These are phyloP conservation scores for Pestalotiopsis sp. DNA, from an alignment of 2,329 filamentous ascomycete species.

Conservation along the genomic window DNA sequence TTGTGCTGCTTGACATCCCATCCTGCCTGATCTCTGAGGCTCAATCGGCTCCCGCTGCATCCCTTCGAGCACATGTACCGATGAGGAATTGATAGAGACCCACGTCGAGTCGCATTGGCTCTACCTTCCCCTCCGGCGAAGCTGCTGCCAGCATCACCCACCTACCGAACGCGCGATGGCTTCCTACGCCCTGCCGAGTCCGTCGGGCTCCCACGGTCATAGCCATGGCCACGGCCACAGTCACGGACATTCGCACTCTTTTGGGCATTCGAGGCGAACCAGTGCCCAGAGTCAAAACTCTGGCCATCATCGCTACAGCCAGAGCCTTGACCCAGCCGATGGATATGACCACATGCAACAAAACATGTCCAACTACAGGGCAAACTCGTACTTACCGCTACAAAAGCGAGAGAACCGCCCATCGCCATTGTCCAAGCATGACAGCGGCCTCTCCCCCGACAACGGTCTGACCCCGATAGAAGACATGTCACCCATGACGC, in stretches of 20 bases:
- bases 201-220: slow-evolving; percentile 51
- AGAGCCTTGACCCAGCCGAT: slow-evolving; percentile 27
- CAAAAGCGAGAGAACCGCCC: slow-evolving; percentile 37
- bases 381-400: slow-evolving; percentile 36
- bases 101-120: slow-evolving; percentile 10
- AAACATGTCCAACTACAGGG: slow-evolving; percentile 32
- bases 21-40: not conserved
- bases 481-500: slow-evolving; percentile 18
- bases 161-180: slow-evolving; percentile 40
- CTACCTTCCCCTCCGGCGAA: not conserved
- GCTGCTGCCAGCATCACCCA: not conserved
- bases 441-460: slow-evolving; percentile 20
- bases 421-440: slow-evolving; percentile 32
- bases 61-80: not conserved
- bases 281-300: slow-evolving; percentile 33
- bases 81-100: slow-evolving; percentile 6
- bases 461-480: slow-evolving; percentile 24
- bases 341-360: slow-evolving; percentile 16
- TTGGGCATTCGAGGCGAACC: slow-evolving; percentile 38
- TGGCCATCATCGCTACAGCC: slow-evolving; percentile 32
- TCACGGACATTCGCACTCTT: slow-evolving; percentile 38
- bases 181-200: slow-evolving; percentile 56
- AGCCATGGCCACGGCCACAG: slow-evolving; percentile 37
- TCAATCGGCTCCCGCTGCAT: not conserved
- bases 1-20: not conserved